Percentiles rank a stretch among this genome's conserved stretches.
Evolutionary conservation across 371 early-diverging fungal species (phyloP).

Genomic region (Sporodiniella umbellata): DNA sequence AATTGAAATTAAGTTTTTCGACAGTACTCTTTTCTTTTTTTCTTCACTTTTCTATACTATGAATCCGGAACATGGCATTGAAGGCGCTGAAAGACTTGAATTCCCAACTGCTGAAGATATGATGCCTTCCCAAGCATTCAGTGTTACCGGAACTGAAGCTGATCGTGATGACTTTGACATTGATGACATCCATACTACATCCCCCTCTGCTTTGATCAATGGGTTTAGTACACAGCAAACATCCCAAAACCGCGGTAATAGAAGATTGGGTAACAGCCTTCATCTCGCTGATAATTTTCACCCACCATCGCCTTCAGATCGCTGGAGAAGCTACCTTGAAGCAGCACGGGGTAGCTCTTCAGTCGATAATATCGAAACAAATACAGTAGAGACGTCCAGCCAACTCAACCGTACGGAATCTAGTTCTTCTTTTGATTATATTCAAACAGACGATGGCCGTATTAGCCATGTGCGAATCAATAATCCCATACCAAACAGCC

Average conservation of each 20-base stretch:
- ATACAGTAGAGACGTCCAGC: neutral
- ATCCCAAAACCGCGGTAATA: neutral
- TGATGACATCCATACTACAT: too few relatives aligned
- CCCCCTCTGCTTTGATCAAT: neutral
- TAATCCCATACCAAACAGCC: neutral
- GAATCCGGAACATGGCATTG: neutral
- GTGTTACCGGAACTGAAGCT: too few relatives aligned
- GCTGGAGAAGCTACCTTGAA: constrained; percentile 6
- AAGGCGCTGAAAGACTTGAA: neutral
- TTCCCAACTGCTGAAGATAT: constrained; percentile 6
- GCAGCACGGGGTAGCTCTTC: neutral
- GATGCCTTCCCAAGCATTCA: constrained; percentile 10
- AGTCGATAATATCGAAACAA: neutral
- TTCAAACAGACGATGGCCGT: neutral
- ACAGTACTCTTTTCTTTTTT: neutral
- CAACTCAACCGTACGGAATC: neutral
- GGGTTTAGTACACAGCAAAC: neutral
- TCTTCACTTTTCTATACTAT: neutral
- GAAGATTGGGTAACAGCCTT: neutral
- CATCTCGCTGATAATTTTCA: neutral
- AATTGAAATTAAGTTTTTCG: too few relatives aligned
- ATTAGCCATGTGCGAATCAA: constrained; percentile 3
- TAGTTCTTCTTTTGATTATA: neutral
- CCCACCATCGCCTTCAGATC: constrained; percentile 1
- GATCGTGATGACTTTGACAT: too few relatives aligned